Conservation (phyloP, 768 basidiomycete species). For the Boletus subparvulus region DNA sequence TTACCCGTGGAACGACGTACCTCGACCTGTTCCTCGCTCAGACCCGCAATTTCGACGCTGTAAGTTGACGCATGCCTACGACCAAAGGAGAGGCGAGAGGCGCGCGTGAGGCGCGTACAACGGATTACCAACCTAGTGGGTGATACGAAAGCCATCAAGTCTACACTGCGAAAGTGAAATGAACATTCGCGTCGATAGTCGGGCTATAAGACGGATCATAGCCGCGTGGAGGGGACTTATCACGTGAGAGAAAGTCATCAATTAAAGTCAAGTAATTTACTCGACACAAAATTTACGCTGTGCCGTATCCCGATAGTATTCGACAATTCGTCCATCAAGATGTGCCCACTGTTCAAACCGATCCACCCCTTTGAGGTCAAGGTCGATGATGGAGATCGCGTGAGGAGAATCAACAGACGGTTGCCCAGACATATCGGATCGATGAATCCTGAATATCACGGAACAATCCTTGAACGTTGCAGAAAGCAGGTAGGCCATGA, state of each 20-base stretch:
- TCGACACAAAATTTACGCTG: constrained; percentile 24
- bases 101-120: not conserved
- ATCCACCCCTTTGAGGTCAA: constrained; percentile 75
- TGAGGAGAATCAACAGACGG: constrained; percentile 33
- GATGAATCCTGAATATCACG: constrained; percentile 45
- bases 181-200: not conserved
- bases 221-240: not conserved
- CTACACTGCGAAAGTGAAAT: not conserved
- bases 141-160: constrained; percentile 13
- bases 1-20: constrained; percentile 38
- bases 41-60: constrained; percentile 68
- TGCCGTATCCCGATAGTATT: constrained; percentile 34
- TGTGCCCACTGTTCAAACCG: constrained; percentile 70
- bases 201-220: constrained; percentile 14
- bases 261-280: not conserved
- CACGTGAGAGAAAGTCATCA: constrained; percentile 5
- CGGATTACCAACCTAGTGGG: constrained; percentile 12
- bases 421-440: constrained; percentile 4
- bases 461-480: constrained; percentile 99
- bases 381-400: constrained; percentile 73
- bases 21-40: constrained; percentile 79
- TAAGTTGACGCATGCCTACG: constrained; percentile 51
- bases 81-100: not conserved
- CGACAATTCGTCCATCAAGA: constrained; percentile 68
- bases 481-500: constrained; percentile 79